These are phyloP conservation scores for Pseudozyma flocculosa DNA, from an alignment of 1,284 basidiomycete genomes.

Conservation along the genomic window DNA sequence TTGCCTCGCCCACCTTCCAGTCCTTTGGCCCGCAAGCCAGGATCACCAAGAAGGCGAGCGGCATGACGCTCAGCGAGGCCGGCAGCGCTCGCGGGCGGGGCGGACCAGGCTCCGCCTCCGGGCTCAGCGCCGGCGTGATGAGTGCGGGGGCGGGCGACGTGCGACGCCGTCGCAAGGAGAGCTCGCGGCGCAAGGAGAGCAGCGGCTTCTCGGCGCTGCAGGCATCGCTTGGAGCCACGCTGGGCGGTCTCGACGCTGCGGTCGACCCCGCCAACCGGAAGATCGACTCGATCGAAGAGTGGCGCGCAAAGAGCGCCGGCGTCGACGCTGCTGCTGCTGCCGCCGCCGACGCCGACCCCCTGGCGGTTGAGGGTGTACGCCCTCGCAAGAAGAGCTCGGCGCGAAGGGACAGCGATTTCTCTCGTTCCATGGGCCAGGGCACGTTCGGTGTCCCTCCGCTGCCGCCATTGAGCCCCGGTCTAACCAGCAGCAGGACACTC, in stretches of 20 bases:
- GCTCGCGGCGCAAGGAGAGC: neutral
- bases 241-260: neutral
- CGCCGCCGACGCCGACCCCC: neutral
- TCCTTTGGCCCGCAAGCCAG: constrained; percentile 17
- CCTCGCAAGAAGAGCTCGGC: constrained; percentile 19
- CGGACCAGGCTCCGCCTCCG: constrained; percentile 20
- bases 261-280: constrained; percentile 19
- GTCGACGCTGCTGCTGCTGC: neutral
- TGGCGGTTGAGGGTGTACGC: constrained; percentile 2
- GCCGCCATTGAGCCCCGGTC: constrained; percentile 9
- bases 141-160: constrained; percentile 29
- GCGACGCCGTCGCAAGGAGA: constrained; percentile 19
- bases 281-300: constrained; percentile 36
- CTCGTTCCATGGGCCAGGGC: neutral
- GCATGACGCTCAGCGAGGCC: constrained; percentile 29
- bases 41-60: constrained; percentile 5
- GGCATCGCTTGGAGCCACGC: too few species aligned
- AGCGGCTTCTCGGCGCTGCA: too few species aligned
- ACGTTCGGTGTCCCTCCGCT: constrained; percentile 12
- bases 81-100: constrained; percentile 19
- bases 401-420: neutral
- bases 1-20: constrained; percentile 24
- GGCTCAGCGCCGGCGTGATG: constrained; percentile 33
- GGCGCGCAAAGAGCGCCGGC: constrained; percentile 18
- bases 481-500: constrained; percentile 1